Percentiles rank a stretch among this genome's conserved stretches.
These are phyloP conservation scores for Pestalotiopsis sp. DNA, from an alignment of 2,329 filamentous ascomycete genomes.

Conservation along the genomic window DNA sequence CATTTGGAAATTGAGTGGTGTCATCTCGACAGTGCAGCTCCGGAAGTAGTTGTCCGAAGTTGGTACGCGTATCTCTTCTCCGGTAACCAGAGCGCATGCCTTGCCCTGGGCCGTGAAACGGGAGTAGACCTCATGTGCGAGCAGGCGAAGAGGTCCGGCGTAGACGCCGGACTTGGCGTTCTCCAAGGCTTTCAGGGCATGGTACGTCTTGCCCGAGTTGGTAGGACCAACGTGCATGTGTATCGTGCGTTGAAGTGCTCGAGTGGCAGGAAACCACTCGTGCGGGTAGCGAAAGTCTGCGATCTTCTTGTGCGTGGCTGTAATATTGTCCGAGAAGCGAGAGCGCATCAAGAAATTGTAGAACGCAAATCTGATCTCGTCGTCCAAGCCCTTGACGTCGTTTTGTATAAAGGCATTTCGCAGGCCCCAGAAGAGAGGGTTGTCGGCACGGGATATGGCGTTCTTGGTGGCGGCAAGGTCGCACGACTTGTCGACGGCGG, in stretches of 20 bases:
- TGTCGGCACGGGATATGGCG: slow-evolving; percentile 41
- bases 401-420: slow-evolving; percentile 60
- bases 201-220: slow-evolving; percentile 98
- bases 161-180: slow-evolving; percentile 78
- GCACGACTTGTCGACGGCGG: slow-evolving; percentile 47
- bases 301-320: slow-evolving; percentile 63
- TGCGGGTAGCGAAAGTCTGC: slow-evolving; percentile 86
- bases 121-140: slow-evolving; percentile 95
- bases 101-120: slow-evolving; percentile 79
- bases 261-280: slow-evolving; percentile 90
- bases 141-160: slow-evolving; percentile 82
- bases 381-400: slow-evolving; percentile 52
- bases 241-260: slow-evolving; percentile 77
- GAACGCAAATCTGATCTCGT: slow-evolving; percentile 70
- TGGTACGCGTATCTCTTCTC: slow-evolving; percentile 81
- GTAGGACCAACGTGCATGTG: slow-evolving; percentile 96
- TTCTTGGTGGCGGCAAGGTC: slow-evolving; percentile 41
- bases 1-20: slow-evolving; percentile 55
- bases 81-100: slow-evolving; percentile 80
- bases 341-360: slow-evolving; percentile 64
- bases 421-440: slow-evolving; percentile 60
- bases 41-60: slow-evolving; percentile 61
- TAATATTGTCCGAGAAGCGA: slow-evolving; percentile 57
- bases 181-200: slow-evolving; percentile 84
- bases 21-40: slow-evolving; percentile 95